phyloP scores from a whole-genome alignment of 2,329 filamentous ascomycete species.

The Neofusicoccum kwambonambiense region DNA sequence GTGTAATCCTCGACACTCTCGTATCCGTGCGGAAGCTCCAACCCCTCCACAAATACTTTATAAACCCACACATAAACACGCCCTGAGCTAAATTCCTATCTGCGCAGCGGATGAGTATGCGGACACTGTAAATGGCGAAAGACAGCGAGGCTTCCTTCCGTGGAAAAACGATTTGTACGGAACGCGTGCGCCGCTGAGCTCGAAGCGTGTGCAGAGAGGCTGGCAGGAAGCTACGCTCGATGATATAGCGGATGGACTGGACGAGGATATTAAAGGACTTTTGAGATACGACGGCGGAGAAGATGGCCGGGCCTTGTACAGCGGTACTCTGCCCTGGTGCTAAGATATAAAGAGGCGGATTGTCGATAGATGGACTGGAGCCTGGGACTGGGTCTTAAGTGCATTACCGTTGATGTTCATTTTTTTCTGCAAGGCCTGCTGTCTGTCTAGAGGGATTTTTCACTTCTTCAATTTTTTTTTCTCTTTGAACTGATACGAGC shows the following conservation, averaged over 20 bases:
- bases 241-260: conserved; percentile 27
- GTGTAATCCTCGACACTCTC: no score
- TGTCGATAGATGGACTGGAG: no score
- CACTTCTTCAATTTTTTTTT: no score
- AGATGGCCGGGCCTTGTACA: conserved; percentile 11
- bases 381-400: no score
- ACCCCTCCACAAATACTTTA: no score
- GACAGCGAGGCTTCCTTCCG: conserved; percentile 34
- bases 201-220: conserved; percentile 42
- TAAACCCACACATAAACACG: no score
- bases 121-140: conserved; percentile 37
- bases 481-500: no score
- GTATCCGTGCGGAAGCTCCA: no score
- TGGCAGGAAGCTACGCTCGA: conserved; percentile 31
- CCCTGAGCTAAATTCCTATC: background rate
- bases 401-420: no score
- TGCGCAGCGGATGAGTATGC: conserved; percentile 31
- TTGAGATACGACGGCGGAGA: conserved; percentile 23
- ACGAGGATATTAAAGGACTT: conserved; percentile 30
- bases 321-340: conserved; percentile 28
- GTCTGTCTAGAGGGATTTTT: no score
- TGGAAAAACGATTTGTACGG: conserved; percentile 44
- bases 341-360: no score
- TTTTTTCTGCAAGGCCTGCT: no score
- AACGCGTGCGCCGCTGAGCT: conserved; percentile 30